Evolutionary conservation across 208 protist genomes (phyloP).

Genomic region (Acanthamoeba royreba): DNA sequence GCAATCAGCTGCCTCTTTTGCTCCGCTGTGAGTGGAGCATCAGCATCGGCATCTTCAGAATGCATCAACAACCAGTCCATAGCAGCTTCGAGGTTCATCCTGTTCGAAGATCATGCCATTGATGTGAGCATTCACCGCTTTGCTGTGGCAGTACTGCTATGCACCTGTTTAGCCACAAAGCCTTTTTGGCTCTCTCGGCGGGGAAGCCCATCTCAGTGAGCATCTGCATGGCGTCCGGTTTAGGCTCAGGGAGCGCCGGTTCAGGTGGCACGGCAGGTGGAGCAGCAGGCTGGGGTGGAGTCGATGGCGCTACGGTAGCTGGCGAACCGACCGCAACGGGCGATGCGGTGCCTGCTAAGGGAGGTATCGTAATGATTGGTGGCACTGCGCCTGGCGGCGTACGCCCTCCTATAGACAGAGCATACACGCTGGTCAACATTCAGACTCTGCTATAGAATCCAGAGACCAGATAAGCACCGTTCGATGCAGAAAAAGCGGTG

Average conservation of each 20-base stretch:
- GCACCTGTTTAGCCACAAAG: background rate
- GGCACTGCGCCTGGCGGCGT: background rate
- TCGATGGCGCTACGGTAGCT: background rate
- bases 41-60: background rate
- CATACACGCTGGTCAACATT: background rate
- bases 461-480: background rate
- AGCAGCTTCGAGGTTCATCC: background rate
- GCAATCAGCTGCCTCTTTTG: background rate
- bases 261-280: background rate
- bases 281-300: background rate
- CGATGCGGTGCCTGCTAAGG: background rate
- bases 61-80: conserved; percentile 19
- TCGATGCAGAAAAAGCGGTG: background rate
- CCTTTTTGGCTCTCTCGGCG: background rate
- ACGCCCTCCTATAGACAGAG: background rate
- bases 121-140: too few relatives aligned
- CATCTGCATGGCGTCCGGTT: background rate
- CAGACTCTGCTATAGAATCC: background rate
- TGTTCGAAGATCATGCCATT: background rate
- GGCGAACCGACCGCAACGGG: background rate
- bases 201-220: conserved; percentile 11
- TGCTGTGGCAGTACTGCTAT: background rate
- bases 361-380: background rate
- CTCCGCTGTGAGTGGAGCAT: background rate
- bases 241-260: background rate